Evolutionary conservation across 257 asterid species (phyloP).

Genomic region (Penstemon eatonii): DNA sequence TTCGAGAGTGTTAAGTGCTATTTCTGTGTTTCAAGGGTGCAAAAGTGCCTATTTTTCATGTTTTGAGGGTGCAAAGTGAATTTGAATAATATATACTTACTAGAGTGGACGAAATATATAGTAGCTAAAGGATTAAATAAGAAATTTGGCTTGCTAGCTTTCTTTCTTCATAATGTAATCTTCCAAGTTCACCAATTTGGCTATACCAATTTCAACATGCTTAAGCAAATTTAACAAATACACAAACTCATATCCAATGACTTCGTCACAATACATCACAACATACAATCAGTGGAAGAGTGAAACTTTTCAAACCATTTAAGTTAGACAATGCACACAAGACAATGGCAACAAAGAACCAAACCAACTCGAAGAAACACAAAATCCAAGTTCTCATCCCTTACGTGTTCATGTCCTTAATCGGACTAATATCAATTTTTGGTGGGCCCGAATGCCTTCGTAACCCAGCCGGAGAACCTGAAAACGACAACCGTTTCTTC

Average conservation of each 20-base stretch:
- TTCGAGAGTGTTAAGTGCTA: too few relatives aligned
- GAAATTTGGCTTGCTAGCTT: too few relatives aligned
- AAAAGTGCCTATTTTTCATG: too few relatives aligned
- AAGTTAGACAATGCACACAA: background rate
- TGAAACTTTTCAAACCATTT: background rate
- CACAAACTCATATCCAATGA: background rate
- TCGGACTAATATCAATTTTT: conserved; percentile 35
- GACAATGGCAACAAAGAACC: background rate
- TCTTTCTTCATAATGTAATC: too few relatives aligned
- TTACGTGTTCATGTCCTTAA: conserved; percentile 30
- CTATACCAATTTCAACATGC: too few relatives aligned
- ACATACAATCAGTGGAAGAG: background rate
- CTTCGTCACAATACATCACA: background rate
- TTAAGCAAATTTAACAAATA: too few relatives aligned
- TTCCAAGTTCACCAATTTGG: too few relatives aligned
- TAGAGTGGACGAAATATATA: too few relatives aligned
- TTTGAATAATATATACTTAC: too few relatives aligned
- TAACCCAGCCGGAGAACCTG: conserved; percentile 49
- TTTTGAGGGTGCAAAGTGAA: too few relatives aligned
- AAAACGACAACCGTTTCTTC: conserved; percentile 66
- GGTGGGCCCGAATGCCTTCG: conserved; percentile 67
- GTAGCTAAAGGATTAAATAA: too few relatives aligned
- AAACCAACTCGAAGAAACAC: background rate
- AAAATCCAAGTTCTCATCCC: background rate
- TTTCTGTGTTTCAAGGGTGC: too few relatives aligned